phyloP scores from a whole-genome alignment of 2,329 filamentous ascomycete species.

The Orbilia javanica region DNA sequence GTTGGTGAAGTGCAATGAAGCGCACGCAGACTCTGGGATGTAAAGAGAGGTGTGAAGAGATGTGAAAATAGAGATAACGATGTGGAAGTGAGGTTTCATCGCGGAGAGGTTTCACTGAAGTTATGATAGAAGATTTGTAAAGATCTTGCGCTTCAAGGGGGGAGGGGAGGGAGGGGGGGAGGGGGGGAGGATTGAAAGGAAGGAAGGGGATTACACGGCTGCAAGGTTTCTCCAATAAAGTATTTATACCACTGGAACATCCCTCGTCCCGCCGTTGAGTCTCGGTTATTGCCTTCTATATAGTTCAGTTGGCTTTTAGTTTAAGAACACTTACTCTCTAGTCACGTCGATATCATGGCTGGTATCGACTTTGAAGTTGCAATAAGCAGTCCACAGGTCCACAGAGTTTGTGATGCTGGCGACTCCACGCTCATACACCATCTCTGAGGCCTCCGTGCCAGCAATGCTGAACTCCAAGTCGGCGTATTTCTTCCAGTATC shows the following conservation, averaged over 20 bases:
- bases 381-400: conserved; percentile 97
- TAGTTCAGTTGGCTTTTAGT: conserved; percentile 32
- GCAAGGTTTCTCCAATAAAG: conserved; percentile 56
- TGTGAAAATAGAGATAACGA: conserved; percentile 47
- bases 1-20: conserved; percentile 51
- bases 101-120: conserved; percentile 58
- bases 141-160: conserved; percentile 58
- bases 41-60: conserved; percentile 51
- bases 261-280: conserved; percentile 53
- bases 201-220: conserved; percentile 47
- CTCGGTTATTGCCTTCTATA: conserved; percentile 56
- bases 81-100: conserved; percentile 53
- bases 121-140: conserved; percentile 59
- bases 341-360: conserved; percentile 94
- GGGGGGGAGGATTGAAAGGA: too few relatives aligned
- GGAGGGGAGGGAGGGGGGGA: conserved; percentile 4
- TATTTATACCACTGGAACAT: conserved; percentile 53
- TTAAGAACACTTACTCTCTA: conserved; percentile 92
- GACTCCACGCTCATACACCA: conserved; percentile 97
- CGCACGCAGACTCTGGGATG: conserved; percentile 47
- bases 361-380: conserved; percentile 96
- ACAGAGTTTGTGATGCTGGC: conserved; percentile 93
- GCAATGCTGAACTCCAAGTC: conserved; percentile 97
- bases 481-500: conserved; percentile 99
- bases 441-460: conserved; percentile 95